Evolutionary conservation across 2,329 filamentous ascomycete genomes (phyloP).

Genomic region (Aaosphaeria pasadenensis): DNA sequence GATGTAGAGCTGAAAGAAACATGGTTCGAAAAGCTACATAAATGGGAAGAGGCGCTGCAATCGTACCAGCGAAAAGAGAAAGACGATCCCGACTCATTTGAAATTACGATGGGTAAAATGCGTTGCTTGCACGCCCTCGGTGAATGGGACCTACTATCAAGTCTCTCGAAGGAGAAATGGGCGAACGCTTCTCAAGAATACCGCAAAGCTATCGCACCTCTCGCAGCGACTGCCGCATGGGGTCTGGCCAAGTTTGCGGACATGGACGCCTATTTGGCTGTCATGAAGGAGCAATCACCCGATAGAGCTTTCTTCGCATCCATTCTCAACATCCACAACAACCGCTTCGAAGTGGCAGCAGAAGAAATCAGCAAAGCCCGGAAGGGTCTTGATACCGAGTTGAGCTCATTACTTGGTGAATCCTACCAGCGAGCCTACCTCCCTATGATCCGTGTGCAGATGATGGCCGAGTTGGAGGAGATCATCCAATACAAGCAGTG

Average conservation of each 20-base stretch:
- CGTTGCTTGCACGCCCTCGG: slow-evolving; percentile 93
- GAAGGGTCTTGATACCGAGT: slow-evolving; percentile 90
- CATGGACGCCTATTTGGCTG: slow-evolving; percentile 95
- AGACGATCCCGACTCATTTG: slow-evolving; percentile 69
- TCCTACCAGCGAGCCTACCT: slow-evolving; percentile 97
- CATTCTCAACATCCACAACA: slow-evolving; percentile 89
- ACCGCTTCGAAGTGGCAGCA: slow-evolving; percentile 91
- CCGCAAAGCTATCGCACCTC: slow-evolving; percentile 83
- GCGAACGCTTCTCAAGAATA: slow-evolving; percentile 83
- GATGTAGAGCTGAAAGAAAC: slow-evolving; percentile 96
- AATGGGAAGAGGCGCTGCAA: slow-evolving; percentile 94
- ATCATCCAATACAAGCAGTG: slow-evolving; percentile 98
- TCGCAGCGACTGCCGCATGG: slow-evolving; percentile 96
- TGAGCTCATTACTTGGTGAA: slow-evolving; percentile 94
- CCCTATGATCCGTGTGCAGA: slow-evolving; percentile 97
- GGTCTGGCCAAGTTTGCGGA: slow-evolving; percentile 94
- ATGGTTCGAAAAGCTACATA: slow-evolving; percentile 97
- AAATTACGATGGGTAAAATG: slow-evolving; percentile 99
- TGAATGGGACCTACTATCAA: slow-evolving; percentile 93
- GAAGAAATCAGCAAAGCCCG: slow-evolving; percentile 86
- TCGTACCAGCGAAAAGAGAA: slow-evolving; percentile 89
- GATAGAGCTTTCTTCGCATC: slow-evolving; percentile 98
- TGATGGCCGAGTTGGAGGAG: slow-evolving; percentile 97
- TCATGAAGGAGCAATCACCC: slow-evolving; percentile 90
- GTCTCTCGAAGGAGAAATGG: slow-evolving; percentile 90